phyloP scores from a whole-genome alignment of 805 yeast species.

The Candida quercuum region DNA sequence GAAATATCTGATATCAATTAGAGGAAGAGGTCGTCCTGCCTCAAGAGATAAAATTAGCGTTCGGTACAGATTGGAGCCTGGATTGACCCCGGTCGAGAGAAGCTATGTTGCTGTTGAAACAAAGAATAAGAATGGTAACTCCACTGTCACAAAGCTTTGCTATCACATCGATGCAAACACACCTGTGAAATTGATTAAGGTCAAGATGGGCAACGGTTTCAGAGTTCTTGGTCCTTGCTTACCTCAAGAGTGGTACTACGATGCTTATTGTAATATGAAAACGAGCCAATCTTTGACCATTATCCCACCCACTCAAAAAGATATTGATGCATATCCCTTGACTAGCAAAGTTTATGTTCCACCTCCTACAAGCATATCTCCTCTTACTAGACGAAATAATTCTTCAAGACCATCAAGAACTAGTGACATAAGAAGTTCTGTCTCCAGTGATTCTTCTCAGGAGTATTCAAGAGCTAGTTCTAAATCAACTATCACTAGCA shows the following conservation, averaged over 20 bases:
- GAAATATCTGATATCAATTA: slow-evolving; percentile 77
- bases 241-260: neutral
- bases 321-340: too few species aligned
- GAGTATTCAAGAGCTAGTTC: too few species aligned
- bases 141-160: slow-evolving; percentile 9
- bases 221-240: slow-evolving; percentile 6
- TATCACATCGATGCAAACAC: slow-evolving; percentile 13
- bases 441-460: too few species aligned
- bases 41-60: slow-evolving; percentile 25
- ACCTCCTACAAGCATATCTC: neutral
- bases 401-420: too few species aligned
- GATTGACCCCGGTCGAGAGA: slow-evolving; percentile 5
- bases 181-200: slow-evolving; percentile 4
- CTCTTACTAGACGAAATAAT: too few species aligned
- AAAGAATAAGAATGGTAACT: slow-evolving; percentile 10
- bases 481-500: too few species aligned
- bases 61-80: slow-evolving; percentile 13
- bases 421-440: too few species aligned
- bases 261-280: slow-evolving; percentile 1
- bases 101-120: slow-evolving; percentile 13
- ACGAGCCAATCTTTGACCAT: neutral
- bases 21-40: slow-evolving; percentile 85
- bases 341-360: neutral
- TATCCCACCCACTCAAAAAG: neutral
- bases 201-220: slow-evolving; percentile 12